These are phyloP conservation scores for Yamadazyma mexicana DNA, from an alignment of 1,139 yeast species.

Conservation along the genomic window DNA sequence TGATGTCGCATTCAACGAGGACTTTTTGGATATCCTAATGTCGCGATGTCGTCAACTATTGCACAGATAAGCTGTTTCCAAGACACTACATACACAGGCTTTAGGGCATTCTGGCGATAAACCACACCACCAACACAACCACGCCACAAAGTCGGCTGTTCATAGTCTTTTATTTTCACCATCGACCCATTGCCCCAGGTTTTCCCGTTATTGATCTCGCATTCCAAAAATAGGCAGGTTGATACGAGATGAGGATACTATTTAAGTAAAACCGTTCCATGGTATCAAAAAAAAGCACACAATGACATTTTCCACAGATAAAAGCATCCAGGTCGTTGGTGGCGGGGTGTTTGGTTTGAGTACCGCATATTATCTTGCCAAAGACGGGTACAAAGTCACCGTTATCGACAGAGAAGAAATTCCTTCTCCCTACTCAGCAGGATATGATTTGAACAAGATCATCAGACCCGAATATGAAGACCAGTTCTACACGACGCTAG, in stretches of 20 bases:
- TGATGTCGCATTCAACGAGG: no score
- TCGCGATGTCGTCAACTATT: no score
- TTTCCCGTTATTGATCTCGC: not conserved
- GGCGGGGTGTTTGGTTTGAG: slow-evolving; percentile 51
- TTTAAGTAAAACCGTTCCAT: slow-evolving; percentile 2
- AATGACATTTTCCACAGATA: not conserved
- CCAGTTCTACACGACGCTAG: slow-evolving; percentile 15
- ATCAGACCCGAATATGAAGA: slow-evolving; percentile 19
- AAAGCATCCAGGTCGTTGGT: slow-evolving; percentile 33
- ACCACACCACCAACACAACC: no score
- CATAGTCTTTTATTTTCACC: no score
- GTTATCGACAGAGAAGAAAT: slow-evolving; percentile 18
- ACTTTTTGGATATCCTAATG: no score
- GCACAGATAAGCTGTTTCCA: no score
- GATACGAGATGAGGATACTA: slow-evolving; percentile 4
- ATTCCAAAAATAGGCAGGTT: slow-evolving; percentile 7
- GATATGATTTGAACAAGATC: slow-evolving; percentile 18
- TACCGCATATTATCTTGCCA: slow-evolving; percentile 36
- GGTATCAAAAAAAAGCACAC: not conserved
- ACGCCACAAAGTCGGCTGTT: no score
- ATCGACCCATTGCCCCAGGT: not conserved
- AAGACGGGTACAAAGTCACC: slow-evolving; percentile 20
- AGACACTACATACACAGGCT: no score
- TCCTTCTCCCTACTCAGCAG: slow-evolving; percentile 18
- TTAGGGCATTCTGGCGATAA: no score